Base-by-base conservation (phyloP, 495 filamentous ascomycete genomes). In the Podospora appendiculata region DNA sequence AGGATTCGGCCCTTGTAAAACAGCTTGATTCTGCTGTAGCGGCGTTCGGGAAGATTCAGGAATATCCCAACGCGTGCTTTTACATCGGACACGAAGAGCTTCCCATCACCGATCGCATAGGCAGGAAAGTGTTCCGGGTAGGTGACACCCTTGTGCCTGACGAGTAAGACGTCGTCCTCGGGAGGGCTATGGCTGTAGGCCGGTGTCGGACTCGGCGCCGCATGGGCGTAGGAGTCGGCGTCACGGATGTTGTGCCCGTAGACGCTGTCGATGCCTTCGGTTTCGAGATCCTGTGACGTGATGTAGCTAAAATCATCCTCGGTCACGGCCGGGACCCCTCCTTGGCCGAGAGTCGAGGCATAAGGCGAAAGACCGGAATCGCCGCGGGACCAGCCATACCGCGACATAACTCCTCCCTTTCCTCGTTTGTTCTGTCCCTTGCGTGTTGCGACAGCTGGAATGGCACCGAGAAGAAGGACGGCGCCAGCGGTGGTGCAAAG, bases 271-370 rank as follows among this genome's bases (percentile, higher is more conserved):
- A 59, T 8, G 32, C 52, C 57, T 14, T 57, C 52, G 58, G 74
- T 68, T 47, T 79, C 73, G 45, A 85, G 70, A 52, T 90, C 86
- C 48, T 84, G 82, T 8, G 81, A 79, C 9, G 83, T 86, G 64
- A 93, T 86, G 70, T 96, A 95, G 59, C 79, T 82, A 67, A 84
- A 95, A 61, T 92, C 87, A 10, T 78, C 79, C 47, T 91, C 88
- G 63, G 78, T 85, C 55, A 93, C 83, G 54, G 83, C 71, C 8
- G 84, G 82, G 16, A 70, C 64, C 50, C 63, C 67, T 14, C 65
- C 65, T 11, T 63, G 66, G 54, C 63, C 70, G 65, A 75, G 64
- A 36, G 75, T 73, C 42, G 81, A 78, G 60, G 67, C 68, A 69
- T 76, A 80, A 34, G 80, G 76, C 45, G 80, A 79, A 48, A 82